Evolutionary conservation across 345 rosid genomes (phyloP), one percentile per base, ranked within the genome.

Genomic region (Leavenworthia alabamica): DNA sequence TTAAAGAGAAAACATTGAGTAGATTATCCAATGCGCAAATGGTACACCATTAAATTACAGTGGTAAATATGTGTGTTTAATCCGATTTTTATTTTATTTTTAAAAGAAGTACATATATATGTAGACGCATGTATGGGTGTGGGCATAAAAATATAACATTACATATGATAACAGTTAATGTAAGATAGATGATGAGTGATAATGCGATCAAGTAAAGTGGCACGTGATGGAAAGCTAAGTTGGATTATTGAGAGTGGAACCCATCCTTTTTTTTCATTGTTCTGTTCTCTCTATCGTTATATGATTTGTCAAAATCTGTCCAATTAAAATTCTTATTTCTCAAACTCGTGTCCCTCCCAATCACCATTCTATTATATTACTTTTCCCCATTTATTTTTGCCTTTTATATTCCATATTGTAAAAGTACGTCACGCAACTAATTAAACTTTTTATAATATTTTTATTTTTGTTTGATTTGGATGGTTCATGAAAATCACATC

Each of bases 191-290:
- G 46, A 59, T 49, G 53, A 49, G 53, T 61, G 62, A 52, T 68
- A 45, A 69, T 69, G 73, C 56, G 68, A 54, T 53, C 50, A 69
- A 61, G 73, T 61, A 61, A 69, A 69, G 73, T 54, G 62, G 73
- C 73, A 53, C 73, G 73, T 69, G 68, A 61, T 45, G 3, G 7
- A 46, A 45, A 60, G 68, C 42, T 45, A 61, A 35, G 15, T 54
- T 61, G 54, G 67, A 60, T 69, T 69, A 60, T 56, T 60, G 23
- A 52, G 13, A 53, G 63, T 70, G 68, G 50, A 62, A 62, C 56
- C 74, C 68, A 54, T 62, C 60, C 59, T 20, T n/a, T 53, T 61
- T 27, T 4, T 42, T 24, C 5, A 15, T 49, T 44, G 35, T 42
- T 42, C 17, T 51, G 4, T 60, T 33, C 60, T 68, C 16, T 35